Conservation (phyloP, 2,329 filamentous ascomycete genomes). For the Xylaria multiplex region DNA sequence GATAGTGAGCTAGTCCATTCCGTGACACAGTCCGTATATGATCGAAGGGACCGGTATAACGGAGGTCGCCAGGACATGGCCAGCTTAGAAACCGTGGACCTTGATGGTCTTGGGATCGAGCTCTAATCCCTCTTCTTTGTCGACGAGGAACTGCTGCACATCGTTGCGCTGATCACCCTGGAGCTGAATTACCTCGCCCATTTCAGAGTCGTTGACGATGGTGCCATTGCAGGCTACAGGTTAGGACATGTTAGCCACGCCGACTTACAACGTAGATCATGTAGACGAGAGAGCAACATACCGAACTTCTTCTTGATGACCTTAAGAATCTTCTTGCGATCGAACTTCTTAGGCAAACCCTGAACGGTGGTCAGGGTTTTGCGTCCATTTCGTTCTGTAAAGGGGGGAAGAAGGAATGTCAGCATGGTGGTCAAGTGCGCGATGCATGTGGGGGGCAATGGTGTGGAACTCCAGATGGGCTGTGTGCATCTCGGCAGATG, state of each 20-base stretch:
- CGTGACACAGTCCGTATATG: slow-evolving; percentile 38
- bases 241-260: slow-evolving; percentile 26
- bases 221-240: slow-evolving; percentile 96
- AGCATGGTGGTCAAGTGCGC: slow-evolving; percentile 46
- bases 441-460: slow-evolving; percentile 22
- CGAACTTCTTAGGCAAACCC: slow-evolving; percentile 98
- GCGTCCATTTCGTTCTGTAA: slow-evolving; percentile 97
- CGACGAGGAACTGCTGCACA: slow-evolving; percentile 95
- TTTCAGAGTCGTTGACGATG: slow-evolving; percentile 93
- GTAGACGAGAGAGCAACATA: slow-evolving; percentile 48
- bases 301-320: slow-evolving; percentile 99
- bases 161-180: slow-evolving; percentile 99
- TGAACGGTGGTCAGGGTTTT: slow-evolving; percentile 99
- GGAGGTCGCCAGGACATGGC: slow-evolving; percentile 48
- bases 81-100: slow-evolving; percentile 72
- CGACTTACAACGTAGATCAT: background rate
- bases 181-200: slow-evolving; percentile 99
- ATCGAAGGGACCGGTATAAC: slow-evolving; percentile 41
- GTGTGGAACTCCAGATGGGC: slow-evolving; percentile 19
- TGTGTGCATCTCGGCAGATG: slow-evolving; percentile 13
- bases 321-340: slow-evolving; percentile 99
- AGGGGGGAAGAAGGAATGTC: slow-evolving; percentile 48
- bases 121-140: slow-evolving; percentile 94
- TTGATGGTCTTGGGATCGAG: slow-evolving; percentile 98
- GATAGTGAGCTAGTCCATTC: slow-evolving; percentile 36